These are phyloP conservation scores for Pyrenophora seminiperda DNA, from an alignment of 2,329 filamentous ascomycete genomes.

Conservation along the genomic window DNA sequence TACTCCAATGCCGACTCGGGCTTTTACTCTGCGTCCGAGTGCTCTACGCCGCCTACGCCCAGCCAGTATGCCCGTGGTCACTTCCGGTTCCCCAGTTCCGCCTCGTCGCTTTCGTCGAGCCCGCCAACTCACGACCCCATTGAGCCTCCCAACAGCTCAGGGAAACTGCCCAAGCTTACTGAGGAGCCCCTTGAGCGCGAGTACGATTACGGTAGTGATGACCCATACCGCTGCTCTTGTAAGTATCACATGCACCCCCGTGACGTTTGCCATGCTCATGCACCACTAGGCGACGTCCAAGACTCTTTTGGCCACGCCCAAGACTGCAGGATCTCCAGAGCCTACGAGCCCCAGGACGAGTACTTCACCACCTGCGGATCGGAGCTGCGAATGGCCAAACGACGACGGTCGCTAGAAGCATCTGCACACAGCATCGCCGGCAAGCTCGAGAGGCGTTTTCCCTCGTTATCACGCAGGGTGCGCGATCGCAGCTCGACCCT, in stretches of 20 bases:
- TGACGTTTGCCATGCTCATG: slow-evolving; percentile 28
- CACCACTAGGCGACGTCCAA: slow-evolving; percentile 61
- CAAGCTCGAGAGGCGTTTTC: slow-evolving; percentile 67
- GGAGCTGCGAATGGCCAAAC: slow-evolving; percentile 63
- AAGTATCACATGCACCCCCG: slow-evolving; percentile 51
- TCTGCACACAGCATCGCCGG: slow-evolving; percentile 67
- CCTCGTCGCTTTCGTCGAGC: slow-evolving; percentile 71
- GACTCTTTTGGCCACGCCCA: slow-evolving; percentile 58
- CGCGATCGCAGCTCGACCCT: slow-evolving; percentile 54
- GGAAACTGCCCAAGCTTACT: slow-evolving; percentile 80
- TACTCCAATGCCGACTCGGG: slow-evolving; percentile 45
- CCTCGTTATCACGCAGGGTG: slow-evolving; percentile 61
- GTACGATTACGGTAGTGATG: slow-evolving; percentile 59
- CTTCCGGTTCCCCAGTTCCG: slow-evolving; percentile 72
- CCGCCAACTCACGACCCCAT: slow-evolving; percentile 57
- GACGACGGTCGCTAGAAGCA: slow-evolving; percentile 64
- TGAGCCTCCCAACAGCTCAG: slow-evolving; percentile 63
- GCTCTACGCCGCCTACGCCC: slow-evolving; percentile 72
- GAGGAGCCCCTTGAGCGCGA: slow-evolving; percentile 80
- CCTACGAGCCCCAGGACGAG: slow-evolving; percentile 67
- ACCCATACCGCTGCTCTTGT: slow-evolving; percentile 69
- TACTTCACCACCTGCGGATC: slow-evolving; percentile 65
- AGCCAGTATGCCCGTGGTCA: slow-evolving; percentile 69
- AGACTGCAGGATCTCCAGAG: slow-evolving; percentile 52
- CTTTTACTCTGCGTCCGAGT: slow-evolving; percentile 64